Evolutionary conservation across 495 filamentous ascomycete species (phyloP).

Genomic region (Neurospora sp.): DNA sequence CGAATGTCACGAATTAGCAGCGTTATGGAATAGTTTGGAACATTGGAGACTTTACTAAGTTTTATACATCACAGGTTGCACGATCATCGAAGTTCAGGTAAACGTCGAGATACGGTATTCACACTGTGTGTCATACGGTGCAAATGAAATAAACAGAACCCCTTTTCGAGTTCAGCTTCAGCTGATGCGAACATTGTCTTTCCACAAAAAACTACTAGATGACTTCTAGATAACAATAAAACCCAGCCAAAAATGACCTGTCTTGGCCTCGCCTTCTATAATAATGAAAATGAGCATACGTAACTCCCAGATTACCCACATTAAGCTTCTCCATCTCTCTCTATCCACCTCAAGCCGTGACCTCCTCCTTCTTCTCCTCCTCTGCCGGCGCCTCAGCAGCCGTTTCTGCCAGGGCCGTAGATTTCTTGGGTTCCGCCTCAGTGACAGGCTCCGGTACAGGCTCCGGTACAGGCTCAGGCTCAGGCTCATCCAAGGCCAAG

Average conservation of each 20-base stretch:
- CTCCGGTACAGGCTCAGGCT: constrained; percentile 5
- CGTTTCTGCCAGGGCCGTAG: not conserved
- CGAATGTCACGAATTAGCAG: not conserved
- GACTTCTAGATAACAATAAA: not conserved
- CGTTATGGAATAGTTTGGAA: not conserved
- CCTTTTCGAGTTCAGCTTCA: not conserved
- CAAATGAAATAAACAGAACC: not conserved
- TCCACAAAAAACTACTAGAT: not conserved
- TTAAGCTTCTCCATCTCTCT: not conserved
- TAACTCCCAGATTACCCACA: not conserved
- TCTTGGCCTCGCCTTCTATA: not conserved
- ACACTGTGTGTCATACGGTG: not conserved
- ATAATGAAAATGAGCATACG: not conserved
- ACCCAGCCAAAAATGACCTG: not conserved
- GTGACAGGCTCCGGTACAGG: not conserved
- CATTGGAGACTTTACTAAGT: not conserved
- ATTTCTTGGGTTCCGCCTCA: constrained; percentile 1
- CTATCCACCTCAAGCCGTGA: not conserved
- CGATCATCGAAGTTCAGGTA: not conserved
- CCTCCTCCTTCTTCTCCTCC: constrained; percentile 1
- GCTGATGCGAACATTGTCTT: not conserved
- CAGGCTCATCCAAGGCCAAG: constrained; percentile 33
- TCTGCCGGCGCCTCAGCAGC: not conserved
- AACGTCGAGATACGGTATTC: not conserved
- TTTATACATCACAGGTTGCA: not conserved